Percentiles rank a stretch among this genome's conserved stretches.
Evolutionary conservation across 208 protist genomes (phyloP).

Genomic region (Strigomonas oncopelti): DNA sequence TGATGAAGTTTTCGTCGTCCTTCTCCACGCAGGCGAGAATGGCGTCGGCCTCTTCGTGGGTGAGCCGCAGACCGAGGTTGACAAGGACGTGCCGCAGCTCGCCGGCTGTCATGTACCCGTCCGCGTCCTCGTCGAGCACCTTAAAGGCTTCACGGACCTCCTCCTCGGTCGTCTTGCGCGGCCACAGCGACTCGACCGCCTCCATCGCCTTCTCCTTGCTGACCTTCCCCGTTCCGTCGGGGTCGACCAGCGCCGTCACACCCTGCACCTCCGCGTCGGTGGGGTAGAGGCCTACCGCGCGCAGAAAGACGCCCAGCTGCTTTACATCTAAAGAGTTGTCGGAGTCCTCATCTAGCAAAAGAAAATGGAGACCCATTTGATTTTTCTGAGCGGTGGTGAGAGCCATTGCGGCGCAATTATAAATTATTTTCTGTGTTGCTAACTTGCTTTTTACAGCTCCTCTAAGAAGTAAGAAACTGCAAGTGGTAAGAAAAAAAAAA

Average conservation of each 20-base stretch:
- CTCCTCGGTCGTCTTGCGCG: constrained; percentile 91
- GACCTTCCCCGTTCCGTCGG: constrained; percentile 93
- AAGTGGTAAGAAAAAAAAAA: too few species aligned
- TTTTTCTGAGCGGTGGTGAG: constrained; percentile 96
- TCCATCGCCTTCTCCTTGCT: constrained; percentile 91
- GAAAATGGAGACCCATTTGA: constrained; percentile 98
- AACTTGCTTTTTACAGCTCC: too few species aligned
- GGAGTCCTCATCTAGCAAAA: constrained; percentile 97
- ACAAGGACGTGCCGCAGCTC: constrained; percentile 95
- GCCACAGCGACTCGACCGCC: constrained; percentile 88
- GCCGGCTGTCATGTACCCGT: constrained; percentile 91
- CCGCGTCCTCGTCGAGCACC: constrained; percentile 95
- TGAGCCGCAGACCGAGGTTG: constrained; percentile 93
- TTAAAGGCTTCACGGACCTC: constrained; percentile 95
- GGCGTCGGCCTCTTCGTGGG: constrained; percentile 89
- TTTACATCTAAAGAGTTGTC: constrained; percentile 97
- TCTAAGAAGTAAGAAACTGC: too few species aligned
- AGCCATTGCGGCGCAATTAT: too few species aligned
- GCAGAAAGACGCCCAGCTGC: constrained; percentile 99
- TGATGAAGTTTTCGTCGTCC: constrained; percentile 82
- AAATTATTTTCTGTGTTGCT: too few species aligned
- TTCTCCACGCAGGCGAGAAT: constrained; percentile 79
- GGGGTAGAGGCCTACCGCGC: constrained; percentile 97
- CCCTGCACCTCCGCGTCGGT: constrained; percentile 94
- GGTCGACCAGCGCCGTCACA: constrained; percentile 97